Percentiles rank a stretch among this genome's conserved stretches.
Evolutionary conservation across 2,329 filamentous ascomycete genomes (phyloP).

Genomic region (Uncinocarpus reesii): DNA sequence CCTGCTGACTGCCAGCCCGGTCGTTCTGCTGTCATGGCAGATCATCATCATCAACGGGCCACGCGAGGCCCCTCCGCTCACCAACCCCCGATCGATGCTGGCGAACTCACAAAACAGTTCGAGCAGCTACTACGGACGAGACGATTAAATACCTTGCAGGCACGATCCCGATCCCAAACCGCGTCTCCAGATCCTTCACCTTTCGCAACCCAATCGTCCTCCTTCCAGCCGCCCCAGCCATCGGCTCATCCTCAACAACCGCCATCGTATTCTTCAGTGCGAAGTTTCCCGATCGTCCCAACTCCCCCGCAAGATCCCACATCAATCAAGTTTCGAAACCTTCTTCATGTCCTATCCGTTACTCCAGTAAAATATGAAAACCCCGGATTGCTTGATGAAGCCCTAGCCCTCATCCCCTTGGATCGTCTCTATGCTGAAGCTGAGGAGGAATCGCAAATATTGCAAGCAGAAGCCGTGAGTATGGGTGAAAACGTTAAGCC

Average conservation of each 20-base stretch:
- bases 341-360: constrained; percentile 72
- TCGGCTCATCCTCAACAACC: constrained; percentile 40
- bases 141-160: constrained; percentile 72
- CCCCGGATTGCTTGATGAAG: constrained; percentile 85
- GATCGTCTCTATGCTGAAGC: constrained; percentile 89
- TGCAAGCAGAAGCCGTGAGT: constrained; percentile 78
- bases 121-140: constrained; percentile 77
- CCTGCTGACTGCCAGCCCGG: constrained; percentile 13
- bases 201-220: constrained; percentile 17
- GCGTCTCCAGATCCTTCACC: constrained; percentile 44
- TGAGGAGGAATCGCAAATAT: constrained; percentile 81
- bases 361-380: constrained; percentile 95
- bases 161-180: constrained; percentile 49
- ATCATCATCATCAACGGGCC: constrained; percentile 6
- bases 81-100: constrained; percentile 54
- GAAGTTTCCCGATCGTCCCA: constrained; percentile 60
- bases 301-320: constrained; percentile 62
- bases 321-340: constrained; percentile 66
- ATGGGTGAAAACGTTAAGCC: constrained; percentile 69
- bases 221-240: constrained; percentile 29
- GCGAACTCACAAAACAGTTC: constrained; percentile 71
- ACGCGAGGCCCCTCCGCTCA: constrained; percentile 3
- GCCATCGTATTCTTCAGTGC: constrained; percentile 52
- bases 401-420: constrained; percentile 71
- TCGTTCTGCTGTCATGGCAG: constrained; percentile 10